Conservation (phyloP, 768 basidiomycete species). For the Naematelia encephala region DNA sequence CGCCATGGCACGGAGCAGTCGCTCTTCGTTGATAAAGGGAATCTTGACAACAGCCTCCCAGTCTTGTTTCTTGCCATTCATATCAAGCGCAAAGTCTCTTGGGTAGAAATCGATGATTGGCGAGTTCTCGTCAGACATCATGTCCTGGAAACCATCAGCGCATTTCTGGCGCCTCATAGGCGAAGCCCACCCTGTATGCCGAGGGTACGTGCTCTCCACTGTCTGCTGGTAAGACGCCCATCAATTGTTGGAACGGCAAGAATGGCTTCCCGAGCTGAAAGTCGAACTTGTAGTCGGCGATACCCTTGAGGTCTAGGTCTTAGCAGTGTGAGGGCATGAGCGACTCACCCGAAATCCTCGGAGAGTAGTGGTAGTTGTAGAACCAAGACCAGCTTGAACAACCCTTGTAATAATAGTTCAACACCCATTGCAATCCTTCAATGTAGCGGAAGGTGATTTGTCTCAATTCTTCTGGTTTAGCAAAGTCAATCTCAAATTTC, state of each 20-base stretch:
- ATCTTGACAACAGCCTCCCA: slow-evolving; percentile 99
- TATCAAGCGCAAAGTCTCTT: slow-evolving; percentile 78
- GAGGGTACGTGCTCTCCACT: slow-evolving; percentile 81
- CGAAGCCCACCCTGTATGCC: slow-evolving; percentile 70
- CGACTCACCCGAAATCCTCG: slow-evolving; percentile 81
- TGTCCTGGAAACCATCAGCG: slow-evolving; percentile 58
- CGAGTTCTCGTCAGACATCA: slow-evolving; percentile 81
- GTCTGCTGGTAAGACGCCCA: slow-evolving; percentile 93
- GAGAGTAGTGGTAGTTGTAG: slow-evolving; percentile 96
- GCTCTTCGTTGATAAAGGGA: slow-evolving; percentile 84
- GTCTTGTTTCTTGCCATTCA: slow-evolving; percentile 97
- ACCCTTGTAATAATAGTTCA: slow-evolving; percentile 97
- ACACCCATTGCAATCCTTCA: slow-evolving; percentile 96
- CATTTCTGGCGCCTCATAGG: not conserved
- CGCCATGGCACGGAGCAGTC: slow-evolving; percentile 81
- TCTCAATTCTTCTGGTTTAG: slow-evolving; percentile 63
- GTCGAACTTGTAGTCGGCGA: slow-evolving; percentile 76
- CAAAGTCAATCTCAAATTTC: slow-evolving; percentile 78
- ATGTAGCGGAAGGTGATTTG: slow-evolving; percentile 75
- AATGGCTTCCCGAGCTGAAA: slow-evolving; percentile 88
- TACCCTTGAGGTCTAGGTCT: slow-evolving; percentile 58
- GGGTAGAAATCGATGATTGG: slow-evolving; percentile 95
- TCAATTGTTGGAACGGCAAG: slow-evolving; percentile 88
- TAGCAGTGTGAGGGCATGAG: slow-evolving; percentile 2
- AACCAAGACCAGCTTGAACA: slow-evolving; percentile 99